Evolutionary conservation across 192 early-diverging fungal genomes (phyloP).

Genomic region (Linnemannia exigua): DNA sequence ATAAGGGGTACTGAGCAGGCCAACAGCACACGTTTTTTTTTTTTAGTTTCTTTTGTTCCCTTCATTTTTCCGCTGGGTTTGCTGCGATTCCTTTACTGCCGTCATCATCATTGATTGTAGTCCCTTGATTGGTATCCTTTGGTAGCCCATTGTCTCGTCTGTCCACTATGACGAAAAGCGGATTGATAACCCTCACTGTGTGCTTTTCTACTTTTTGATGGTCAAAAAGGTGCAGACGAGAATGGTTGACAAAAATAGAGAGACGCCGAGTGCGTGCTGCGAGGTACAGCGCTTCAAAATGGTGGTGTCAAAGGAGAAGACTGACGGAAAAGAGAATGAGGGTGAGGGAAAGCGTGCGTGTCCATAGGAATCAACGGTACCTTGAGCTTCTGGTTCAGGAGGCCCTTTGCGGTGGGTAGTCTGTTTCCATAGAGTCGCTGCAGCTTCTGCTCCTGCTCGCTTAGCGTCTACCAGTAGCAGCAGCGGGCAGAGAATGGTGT

Average conservation of each 20-base stretch:
- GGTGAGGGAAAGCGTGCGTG: no score
- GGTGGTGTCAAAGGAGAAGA: not conserved
- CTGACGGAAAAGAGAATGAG: not conserved
- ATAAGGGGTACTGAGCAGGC: no score
- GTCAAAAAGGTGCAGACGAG: not conserved
- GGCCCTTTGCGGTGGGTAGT: conserved; percentile 80
- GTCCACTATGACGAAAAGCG: not conserved
- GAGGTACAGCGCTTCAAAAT: not conserved
- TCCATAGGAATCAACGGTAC: conserved; percentile 56
- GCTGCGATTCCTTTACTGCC: not conserved
- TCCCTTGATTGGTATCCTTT: not conserved
- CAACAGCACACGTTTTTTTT: not conserved
- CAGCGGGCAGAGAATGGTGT: no score
- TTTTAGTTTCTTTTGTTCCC: not conserved
- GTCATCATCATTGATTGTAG: not conserved
- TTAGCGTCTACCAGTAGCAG: conserved; percentile 78
- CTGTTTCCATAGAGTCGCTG: conserved; percentile 85
- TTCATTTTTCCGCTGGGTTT: not conserved
- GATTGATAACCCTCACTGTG: not conserved
- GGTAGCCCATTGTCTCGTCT: not conserved
- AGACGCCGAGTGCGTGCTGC: not conserved
- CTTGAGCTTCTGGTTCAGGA: conserved; percentile 83
- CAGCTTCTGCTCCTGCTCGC: conserved; percentile 80
- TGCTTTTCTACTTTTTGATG: not conserved
- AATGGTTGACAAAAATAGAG: not conserved